Percentiles rank a stretch among this genome's conserved stretches.
phyloP scores from a whole-genome alignment of 2,329 filamentous ascomycete species.

The Teratosphaeriaceae sp. region DNA sequence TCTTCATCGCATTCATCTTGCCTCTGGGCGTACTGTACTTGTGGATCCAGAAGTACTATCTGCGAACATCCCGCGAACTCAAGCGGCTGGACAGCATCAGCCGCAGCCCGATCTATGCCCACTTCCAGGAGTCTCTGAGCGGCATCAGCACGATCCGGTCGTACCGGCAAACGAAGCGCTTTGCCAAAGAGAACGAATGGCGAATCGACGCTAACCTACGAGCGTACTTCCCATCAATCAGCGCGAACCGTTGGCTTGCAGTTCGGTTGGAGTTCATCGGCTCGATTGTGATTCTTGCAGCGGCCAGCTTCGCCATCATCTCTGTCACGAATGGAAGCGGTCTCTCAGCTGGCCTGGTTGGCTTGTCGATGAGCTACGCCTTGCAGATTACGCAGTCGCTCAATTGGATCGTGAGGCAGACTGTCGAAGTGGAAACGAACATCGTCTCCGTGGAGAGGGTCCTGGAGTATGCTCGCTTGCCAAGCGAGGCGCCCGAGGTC shows the following conservation, averaged over 20 bases:
- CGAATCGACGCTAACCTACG: conserved; percentile 89
- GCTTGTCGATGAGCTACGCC: conserved; percentile 93
- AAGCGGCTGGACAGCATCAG: conserved; percentile 94
- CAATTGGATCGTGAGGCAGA: conserved; percentile 98
- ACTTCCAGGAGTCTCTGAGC: conserved; percentile 95
- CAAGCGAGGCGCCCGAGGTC: conserved; percentile 91
- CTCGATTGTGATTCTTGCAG: conserved; percentile 82
- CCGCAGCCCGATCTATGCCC: conserved; percentile 92
- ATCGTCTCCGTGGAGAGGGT: conserved; percentile 98
- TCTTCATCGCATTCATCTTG: conserved; percentile 72
- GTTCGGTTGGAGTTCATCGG: conserved; percentile 94
- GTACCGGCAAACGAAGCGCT: conserved; percentile 81
- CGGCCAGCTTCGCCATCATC: conserved; percentile 75
- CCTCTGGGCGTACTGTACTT: conserved; percentile 77
- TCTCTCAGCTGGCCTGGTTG: conserved; percentile 69
- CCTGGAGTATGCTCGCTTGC: conserved; percentile 85
- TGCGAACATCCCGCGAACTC: conserved; percentile 89
- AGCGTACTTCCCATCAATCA: conserved; percentile 94
- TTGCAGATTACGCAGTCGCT: conserved; percentile 94
- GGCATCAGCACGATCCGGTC: conserved; percentile 94
- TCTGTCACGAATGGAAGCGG: conserved; percentile 63
- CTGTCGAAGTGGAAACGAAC: conserved; percentile 99
- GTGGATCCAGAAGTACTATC: conserved; percentile 94
- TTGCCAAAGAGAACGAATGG: conserved; percentile 93
- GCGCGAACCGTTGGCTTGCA: conserved; percentile 82